A percentile compares a stretch with the other conserved stretches of the same genome.
These are phyloP conservation scores for maize (Zea mays) DNA, from an alignment of 176 grass and related monocot species.

Conservation along the genomic window Zm-B73-REFERENCE-NAM-5.0 NC_050103.1:179665501-179666000, in stretches of 20 bases:
- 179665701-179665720: neutral
- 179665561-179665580: too few relatives aligned
- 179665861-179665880: slow-evolving; percentile 61
- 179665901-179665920: slow-evolving; percentile 58
- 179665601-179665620: too few relatives aligned
- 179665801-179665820: slow-evolving; percentile 54
- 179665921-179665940: slow-evolving; percentile 23
- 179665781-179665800: slow-evolving; percentile 67
- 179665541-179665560: too few relatives aligned
- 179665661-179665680: neutral
- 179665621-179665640: too few relatives aligned
- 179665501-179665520: too few relatives aligned
- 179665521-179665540: too few relatives aligned
- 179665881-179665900: slow-evolving; percentile 67
- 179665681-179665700: neutral
- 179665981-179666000: too few relatives aligned
- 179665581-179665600: too few relatives aligned
- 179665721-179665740: neutral
- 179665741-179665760: too few relatives aligned
- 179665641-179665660: too few relatives aligned
- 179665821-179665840: slow-evolving; percentile 43
- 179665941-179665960: too few relatives aligned
- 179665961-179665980: too few relatives aligned
- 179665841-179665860: slow-evolving; percentile 65
- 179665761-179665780: slow-evolving; percentile 16